Evolutionary conservation across 352 stramenopile species (phyloP).

Genomic region (Globisporangium abappressorium): DNA sequence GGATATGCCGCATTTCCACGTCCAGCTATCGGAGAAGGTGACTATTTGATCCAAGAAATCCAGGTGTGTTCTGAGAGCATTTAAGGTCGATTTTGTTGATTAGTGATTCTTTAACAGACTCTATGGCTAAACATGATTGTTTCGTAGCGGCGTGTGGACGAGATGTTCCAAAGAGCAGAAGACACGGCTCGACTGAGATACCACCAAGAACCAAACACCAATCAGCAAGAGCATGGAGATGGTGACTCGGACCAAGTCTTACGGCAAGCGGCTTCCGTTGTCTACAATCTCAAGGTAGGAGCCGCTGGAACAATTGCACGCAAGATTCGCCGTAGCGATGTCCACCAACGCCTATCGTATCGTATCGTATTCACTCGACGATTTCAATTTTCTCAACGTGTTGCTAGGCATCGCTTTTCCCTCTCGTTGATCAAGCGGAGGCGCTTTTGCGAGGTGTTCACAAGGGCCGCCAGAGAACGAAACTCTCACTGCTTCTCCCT

Average conservation of each 20-base stretch:
- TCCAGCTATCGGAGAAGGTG: slow-evolving; percentile 17
- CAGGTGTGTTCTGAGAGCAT: slow-evolving; percentile 23
- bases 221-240: slow-evolving; percentile 23
- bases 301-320: no score
- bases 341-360: background rate
- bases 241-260: slow-evolving; percentile 27
- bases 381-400: background rate
- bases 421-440: slow-evolving; percentile 52
- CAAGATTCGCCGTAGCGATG: background rate
- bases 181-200: slow-evolving; percentile 25
- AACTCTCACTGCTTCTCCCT: slow-evolving; percentile 42
- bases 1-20: background rate
- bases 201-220: slow-evolving; percentile 18
- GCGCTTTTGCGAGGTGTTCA: slow-evolving; percentile 39
- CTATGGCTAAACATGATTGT: background rate
- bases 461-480: slow-evolving; percentile 26
- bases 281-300: slow-evolving; percentile 50
- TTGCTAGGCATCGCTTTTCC: slow-evolving; percentile 42
- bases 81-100: background rate
- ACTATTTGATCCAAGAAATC: slow-evolving; percentile 42
- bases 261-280: slow-evolving; percentile 36
- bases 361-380: background rate
- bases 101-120: background rate
- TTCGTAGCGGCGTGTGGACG: slow-evolving; percentile 38
- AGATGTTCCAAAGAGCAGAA: slow-evolving; percentile 41